phyloP scores from a whole-genome alignment of 306 rosid genomes.

The Vigna trinervia region DNA sequence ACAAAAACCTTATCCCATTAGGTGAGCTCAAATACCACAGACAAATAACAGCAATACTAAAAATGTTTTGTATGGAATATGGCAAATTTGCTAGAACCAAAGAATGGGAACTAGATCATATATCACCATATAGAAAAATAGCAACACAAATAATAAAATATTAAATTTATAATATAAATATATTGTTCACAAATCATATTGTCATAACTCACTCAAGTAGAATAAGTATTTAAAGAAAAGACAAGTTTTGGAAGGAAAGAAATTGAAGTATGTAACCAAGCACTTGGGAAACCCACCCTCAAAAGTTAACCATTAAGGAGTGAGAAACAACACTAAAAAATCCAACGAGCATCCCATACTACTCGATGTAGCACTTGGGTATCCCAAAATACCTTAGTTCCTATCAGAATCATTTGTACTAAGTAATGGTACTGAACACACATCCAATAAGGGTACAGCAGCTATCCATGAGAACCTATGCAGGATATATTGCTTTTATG shows the following conservation, averaged over 20 bases:
- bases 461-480: background rate
- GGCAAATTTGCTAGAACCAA: background rate
- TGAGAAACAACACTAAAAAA: too few relatives aligned
- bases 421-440: background rate
- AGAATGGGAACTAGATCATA: background rate
- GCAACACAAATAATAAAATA: background rate
- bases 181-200: background rate
- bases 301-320: too few relatives aligned
- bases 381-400: too few relatives aligned
- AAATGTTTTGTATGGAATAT: background rate
- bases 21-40: background rate
- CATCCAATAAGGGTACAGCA: background rate
- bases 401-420: background rate
- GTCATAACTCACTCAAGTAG: background rate
- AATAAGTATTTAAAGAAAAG: background rate
- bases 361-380: too few relatives aligned
- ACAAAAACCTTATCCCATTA: background rate
- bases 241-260: background rate
- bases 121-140: background rate
- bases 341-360: too few relatives aligned
- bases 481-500: background rate
- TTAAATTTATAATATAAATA: background rate
- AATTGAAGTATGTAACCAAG: background rate
- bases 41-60: conserved; percentile 5
- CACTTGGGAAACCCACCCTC: too few relatives aligned